Conservation (phyloP, 495 filamentous ascomycete species). For the Aspergillus mulundensis region DNA sequence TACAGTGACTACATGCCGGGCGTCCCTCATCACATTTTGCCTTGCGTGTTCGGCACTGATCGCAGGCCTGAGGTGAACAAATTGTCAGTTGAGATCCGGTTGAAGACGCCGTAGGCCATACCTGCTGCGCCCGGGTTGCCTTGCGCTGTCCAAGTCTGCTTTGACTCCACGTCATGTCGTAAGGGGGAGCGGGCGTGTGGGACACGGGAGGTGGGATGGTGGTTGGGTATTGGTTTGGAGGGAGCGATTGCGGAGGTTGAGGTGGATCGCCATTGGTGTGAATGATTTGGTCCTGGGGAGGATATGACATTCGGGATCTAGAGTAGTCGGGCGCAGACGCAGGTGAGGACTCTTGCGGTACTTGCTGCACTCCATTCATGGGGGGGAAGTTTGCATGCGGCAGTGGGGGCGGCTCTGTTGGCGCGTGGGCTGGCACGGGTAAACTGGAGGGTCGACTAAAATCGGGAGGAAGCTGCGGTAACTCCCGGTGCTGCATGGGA, state of each 20-base stretch:
- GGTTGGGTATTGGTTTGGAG: constrained; percentile 28
- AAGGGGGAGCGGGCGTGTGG: constrained; percentile 29
- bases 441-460: constrained; percentile 36
- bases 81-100: neutral
- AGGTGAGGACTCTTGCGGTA: constrained; percentile 32
- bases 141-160: constrained; percentile 41
- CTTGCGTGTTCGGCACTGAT: constrained; percentile 57
- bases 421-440: constrained; percentile 28
- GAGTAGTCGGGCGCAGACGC: constrained; percentile 37
- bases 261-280: constrained; percentile 26
- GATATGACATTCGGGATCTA: constrained; percentile 33
- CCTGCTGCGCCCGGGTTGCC: constrained; percentile 41
- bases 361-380: constrained; percentile 27
- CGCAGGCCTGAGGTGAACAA: constrained; percentile 46
- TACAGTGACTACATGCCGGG: constrained; percentile 56
- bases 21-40: constrained; percentile 63
- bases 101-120: constrained; percentile 14
- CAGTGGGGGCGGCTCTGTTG: constrained; percentile 23
- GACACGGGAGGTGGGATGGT: constrained; percentile 20
- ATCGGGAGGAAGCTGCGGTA: constrained; percentile 38
- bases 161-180: neutral
- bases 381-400: constrained; percentile 29
- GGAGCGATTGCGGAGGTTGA: constrained; percentile 22
- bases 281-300: constrained; percentile 21
- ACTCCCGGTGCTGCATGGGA: constrained; percentile 33